Conservation (phyloP, 1,284 basidiomycete species). For the Lignosus rhinocerotis region DNA sequence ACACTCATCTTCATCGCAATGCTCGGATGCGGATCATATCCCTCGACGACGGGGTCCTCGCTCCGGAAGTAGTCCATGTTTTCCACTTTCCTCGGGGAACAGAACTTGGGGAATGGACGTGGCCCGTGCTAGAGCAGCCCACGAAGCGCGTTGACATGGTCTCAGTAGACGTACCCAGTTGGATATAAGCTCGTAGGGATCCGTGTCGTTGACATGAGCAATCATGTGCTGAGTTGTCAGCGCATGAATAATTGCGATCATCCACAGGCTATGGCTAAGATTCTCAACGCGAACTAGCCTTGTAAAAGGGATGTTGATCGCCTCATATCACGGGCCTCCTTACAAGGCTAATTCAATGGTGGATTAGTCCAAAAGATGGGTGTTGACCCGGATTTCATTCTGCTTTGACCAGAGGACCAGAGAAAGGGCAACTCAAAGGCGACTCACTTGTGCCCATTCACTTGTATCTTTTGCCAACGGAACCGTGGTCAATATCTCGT, state of each 20-base stretch:
- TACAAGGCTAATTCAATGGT: too few species aligned
- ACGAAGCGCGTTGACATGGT: slow-evolving; percentile 88
- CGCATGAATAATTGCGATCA: slow-evolving; percentile 98
- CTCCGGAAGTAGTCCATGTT: slow-evolving; percentile 85
- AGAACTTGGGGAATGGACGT: slow-evolving; percentile 80
- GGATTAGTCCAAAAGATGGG: too few species aligned
- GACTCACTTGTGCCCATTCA: too few species aligned
- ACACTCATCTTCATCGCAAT: slow-evolving; percentile 99
- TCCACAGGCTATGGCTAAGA: slow-evolving; percentile 94
- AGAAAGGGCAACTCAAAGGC: too few species aligned
- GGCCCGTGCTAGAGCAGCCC: slow-evolving; percentile 83
- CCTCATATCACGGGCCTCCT: too few species aligned
- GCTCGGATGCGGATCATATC: slow-evolving; percentile 83
- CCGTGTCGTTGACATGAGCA: slow-evolving; percentile 85
- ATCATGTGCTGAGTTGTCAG: slow-evolving; percentile 97
- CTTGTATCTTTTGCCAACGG: too few species aligned
- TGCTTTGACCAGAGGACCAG: too few species aligned
- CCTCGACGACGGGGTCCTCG: slow-evolving; percentile 84
- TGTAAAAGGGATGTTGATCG: too few species aligned
- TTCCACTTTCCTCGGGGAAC: slow-evolving; percentile 62
- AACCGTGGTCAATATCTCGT: too few species aligned
- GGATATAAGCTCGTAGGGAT: slow-evolving; percentile 89
- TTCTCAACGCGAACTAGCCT: slow-evolving; percentile 98
- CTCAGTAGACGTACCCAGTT: slow-evolving; percentile 96
- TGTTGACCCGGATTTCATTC: too few species aligned